Percentiles rank a stretch among this genome's conserved stretches.
Conservation (phyloP, 441 rosid species). For the Isatis lusitanica region DNA sequence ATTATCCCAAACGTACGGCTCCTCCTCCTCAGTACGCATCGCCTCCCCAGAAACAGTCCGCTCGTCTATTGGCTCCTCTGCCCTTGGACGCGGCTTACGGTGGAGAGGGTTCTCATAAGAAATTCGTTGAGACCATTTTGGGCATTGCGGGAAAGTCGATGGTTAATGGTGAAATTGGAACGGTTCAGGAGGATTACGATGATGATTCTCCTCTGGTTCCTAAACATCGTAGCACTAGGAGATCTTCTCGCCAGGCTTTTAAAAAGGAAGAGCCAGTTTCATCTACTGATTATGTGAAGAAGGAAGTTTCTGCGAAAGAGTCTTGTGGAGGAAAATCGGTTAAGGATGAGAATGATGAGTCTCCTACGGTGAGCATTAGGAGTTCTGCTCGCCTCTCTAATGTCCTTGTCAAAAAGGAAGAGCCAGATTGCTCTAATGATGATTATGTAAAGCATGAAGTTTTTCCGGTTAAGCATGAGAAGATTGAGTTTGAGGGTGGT, state of each 20-base stretch:
- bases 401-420: not conserved
- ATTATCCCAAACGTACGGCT: not conserved
- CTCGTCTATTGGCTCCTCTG: conserved; percentile 48
- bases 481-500: conserved; percentile 36
- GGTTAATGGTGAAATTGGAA: conserved; percentile 20
- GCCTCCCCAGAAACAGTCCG: conserved; percentile 22
- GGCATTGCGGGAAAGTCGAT: conserved; percentile 29
- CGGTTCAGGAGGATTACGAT: not conserved
- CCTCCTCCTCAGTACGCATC: not conserved
- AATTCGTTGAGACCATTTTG: conserved; percentile 41
- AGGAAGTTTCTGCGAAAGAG: not conserved
- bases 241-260: not conserved
- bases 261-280: conserved; percentile 1
- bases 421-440: not conserved
- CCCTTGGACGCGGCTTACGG: conserved; percentile 49
- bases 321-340: not conserved
- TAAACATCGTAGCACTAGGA: not conserved
- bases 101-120: conserved; percentile 40
- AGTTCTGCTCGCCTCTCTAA: not conserved
- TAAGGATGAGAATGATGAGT: not conserved
- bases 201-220: conserved; percentile 21
- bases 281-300: conserved; percentile 8
- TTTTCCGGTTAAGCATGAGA: conserved; percentile 30
- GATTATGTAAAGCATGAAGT: conserved; percentile 20
- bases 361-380: not conserved